Evolutionary conservation across 2,329 filamentous ascomycete species (phyloP).

Genomic region (Pseudocercospora macadamiae): DNA sequence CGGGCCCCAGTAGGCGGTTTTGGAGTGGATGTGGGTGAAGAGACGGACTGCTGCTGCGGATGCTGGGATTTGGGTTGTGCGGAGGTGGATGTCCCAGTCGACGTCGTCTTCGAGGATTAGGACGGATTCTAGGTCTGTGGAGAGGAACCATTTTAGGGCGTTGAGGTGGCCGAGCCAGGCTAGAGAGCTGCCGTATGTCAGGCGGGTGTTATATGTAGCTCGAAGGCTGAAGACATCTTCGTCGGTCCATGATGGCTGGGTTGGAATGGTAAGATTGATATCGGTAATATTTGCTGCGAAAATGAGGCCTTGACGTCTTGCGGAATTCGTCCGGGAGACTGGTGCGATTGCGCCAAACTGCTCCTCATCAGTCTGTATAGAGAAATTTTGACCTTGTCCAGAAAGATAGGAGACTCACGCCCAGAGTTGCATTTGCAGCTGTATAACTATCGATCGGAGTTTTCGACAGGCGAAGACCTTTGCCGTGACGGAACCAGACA

Average conservation of each 20-base stretch:
- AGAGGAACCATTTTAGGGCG: conserved; percentile 45
- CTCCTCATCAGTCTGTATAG: neutral
- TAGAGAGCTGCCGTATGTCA: conserved; percentile 42
- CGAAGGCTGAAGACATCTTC: conserved; percentile 37
- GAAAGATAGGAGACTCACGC: neutral
- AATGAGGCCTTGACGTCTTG: conserved; percentile 40
- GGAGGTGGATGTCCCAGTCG: conserved; percentile 50
- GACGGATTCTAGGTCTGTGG: conserved; percentile 44
- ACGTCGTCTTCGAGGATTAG: conserved; percentile 52
- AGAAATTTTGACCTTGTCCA: neutral
- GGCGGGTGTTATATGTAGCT: conserved; percentile 33
- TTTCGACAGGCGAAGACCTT: neutral
- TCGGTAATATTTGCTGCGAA: conserved; percentile 44
- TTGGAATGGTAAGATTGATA: conserved; percentile 43
- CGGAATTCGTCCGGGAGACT: conserved; percentile 41
- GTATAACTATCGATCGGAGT: neutral
- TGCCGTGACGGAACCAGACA: neutral
- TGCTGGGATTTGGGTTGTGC: conserved; percentile 46
- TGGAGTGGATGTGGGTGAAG: conserved; percentile 19
- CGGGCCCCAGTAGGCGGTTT: conserved; percentile 44
- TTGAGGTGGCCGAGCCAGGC: conserved; percentile 48
- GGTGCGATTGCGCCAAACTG: conserved; percentile 44
- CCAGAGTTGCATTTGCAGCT: neutral
- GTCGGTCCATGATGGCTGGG: conserved; percentile 43
- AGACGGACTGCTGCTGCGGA: conserved; percentile 44